Conservation (phyloP, 1,284 basidiomycete species). For the Phellinidium pouzarii region DNA sequence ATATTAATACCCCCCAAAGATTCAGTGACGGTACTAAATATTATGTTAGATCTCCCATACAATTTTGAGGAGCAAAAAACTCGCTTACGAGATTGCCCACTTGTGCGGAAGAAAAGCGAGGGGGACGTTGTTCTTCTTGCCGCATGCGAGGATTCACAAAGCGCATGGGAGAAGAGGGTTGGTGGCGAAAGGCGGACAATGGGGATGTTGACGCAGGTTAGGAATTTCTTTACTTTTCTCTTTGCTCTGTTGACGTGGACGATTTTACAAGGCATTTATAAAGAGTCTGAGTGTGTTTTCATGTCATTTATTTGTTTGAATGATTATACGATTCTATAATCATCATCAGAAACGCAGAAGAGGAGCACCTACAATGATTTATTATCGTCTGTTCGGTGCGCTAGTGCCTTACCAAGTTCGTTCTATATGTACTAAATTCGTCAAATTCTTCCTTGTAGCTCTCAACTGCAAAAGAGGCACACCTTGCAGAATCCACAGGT, state of each 20-base stretch:
- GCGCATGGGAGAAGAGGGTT: constrained; percentile 10
- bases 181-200: constrained; percentile 1
- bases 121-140: constrained; percentile 15
- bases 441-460: background rate
- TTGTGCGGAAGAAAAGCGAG: constrained; percentile 9
- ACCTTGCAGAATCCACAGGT: constrained; percentile 11
- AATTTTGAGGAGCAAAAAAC: background rate
- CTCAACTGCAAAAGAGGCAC: background rate
- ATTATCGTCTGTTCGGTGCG: constrained; percentile 11
- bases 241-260: too few relatives aligned
- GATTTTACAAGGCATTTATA: constrained; percentile 13
- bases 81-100: background rate
- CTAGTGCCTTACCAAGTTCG: background rate
- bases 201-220: constrained; percentile 15
- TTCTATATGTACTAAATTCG: background rate
- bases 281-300: constrained; percentile 10
- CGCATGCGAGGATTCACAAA: constrained; percentile 12
- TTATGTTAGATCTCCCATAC: constrained; percentile 6
- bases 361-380: constrained; percentile 14
- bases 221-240: too few relatives aligned
- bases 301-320: background rate
- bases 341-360: background rate
- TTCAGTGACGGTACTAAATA: background rate
- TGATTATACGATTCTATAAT: background rate
- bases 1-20: background rate